Conservation (phyloP, 2,329 filamentous ascomycete genomes). For the Colletotrichum melonis region DNA sequence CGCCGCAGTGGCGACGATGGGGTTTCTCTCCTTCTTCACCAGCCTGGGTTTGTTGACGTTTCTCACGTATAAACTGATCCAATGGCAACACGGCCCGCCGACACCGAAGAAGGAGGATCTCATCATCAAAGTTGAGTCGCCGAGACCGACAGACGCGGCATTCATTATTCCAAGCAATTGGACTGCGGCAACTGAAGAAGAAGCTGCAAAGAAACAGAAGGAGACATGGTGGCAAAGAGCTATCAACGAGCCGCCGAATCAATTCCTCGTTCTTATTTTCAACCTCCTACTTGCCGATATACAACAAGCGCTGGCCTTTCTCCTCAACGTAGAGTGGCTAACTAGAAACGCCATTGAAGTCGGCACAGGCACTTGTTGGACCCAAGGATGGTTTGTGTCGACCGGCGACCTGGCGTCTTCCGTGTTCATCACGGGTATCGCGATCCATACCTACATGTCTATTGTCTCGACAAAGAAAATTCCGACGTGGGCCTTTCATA, state of each 20-base stretch:
- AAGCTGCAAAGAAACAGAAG: neutral
- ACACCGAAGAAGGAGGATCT: slow-evolving; percentile 30
- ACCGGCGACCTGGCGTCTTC: slow-evolving; percentile 74
- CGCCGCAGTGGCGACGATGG: slow-evolving; percentile 50
- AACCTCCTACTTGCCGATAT: slow-evolving; percentile 77
- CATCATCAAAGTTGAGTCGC: slow-evolving; percentile 14
- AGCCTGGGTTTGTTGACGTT: slow-evolving; percentile 46
- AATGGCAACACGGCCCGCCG: slow-evolving; percentile 43
- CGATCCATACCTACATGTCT: slow-evolving; percentile 73
- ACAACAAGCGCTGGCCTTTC: slow-evolving; percentile 72
- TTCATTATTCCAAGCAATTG: slow-evolving; percentile 43
- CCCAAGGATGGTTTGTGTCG: slow-evolving; percentile 77
- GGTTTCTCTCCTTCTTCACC: slow-evolving; percentile 50
- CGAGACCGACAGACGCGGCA: slow-evolving; percentile 35
- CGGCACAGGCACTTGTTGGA: slow-evolving; percentile 65
- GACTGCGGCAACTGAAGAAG: slow-evolving; percentile 37
- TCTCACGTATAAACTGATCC: slow-evolving; percentile 48
- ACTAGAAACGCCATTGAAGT: slow-evolving; percentile 64
- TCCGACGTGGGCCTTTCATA: slow-evolving; percentile 61
- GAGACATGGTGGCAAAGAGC: slow-evolving; percentile 37
- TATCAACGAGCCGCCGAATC: slow-evolving; percentile 62
- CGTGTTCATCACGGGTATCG: slow-evolving; percentile 75
- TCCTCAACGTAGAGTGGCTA: slow-evolving; percentile 72
- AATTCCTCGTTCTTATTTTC: slow-evolving; percentile 76
- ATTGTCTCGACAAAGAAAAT: slow-evolving; percentile 68